Base-by-base conservation (phyloP, 257 asterid genomes). In the Jacaranda copaia region DNA sequence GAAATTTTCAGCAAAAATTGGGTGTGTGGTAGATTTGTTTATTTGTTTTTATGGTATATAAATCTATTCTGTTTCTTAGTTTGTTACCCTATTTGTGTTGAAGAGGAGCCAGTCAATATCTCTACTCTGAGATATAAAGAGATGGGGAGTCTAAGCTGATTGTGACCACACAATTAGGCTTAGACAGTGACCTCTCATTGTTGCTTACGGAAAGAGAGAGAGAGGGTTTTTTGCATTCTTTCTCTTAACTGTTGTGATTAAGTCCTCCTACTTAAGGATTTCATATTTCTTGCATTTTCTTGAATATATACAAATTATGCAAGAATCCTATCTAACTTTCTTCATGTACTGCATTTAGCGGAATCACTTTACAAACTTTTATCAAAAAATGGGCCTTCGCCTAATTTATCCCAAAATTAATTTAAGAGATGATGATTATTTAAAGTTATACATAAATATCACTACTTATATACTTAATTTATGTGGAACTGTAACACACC, bases 131-230 rank as follows among this genome's bases (percentile, higher is more conserved):
- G 81, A 84, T 75, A 67, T 68, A 69, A 58, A 65, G 70, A 73
- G 61, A 46, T 59, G 56, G 55, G 77, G 85, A 77, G 80, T 85
- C 87, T 85, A 77, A 65, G 56, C 70, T 83, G 89, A 85, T 75
- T 74, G 84, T 78, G 89, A 82, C 89, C 71, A 74, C 74, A 85
- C 89, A 60, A 49, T 80, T 71, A 6, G 83, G 71, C 80, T 60
- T 71, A 72, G 87, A 80, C 70, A 48, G 85, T 52, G 89, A 85
- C 85, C 8, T 70, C 13, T 77, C 89, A 70, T 46, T 69, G 55
- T 49, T 7, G 10, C 19, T n/a, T 46, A 7, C 46, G 40, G 67
- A 57, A 14, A 5, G 43, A 19, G 46, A 56, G 35, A 42, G 58
- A 19, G 32, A 52, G 14, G 52, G 15, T 1, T 20, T 35, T 25